Conservation (phyloP, 768 basidiomycete genomes). For the Tylopilus intermedius region DNA sequence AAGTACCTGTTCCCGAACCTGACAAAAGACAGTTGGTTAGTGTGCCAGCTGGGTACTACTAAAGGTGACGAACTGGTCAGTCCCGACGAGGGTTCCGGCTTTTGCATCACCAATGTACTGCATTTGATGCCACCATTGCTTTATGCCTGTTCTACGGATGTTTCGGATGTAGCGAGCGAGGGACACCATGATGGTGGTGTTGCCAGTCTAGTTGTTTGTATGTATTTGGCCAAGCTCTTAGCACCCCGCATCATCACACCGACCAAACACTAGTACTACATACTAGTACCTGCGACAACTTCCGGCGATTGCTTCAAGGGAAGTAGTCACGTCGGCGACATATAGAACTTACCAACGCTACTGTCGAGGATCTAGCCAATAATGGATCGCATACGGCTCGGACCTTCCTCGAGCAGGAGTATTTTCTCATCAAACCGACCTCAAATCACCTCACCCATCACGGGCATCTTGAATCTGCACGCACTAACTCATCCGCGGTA, state of each 20-base stretch:
- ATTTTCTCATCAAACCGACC: too few species aligned
- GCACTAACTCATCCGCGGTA: too few species aligned
- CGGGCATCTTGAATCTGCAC: too few species aligned
- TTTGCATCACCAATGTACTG: slow-evolving; percentile 96
- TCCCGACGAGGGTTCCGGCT: slow-evolving; percentile 68
- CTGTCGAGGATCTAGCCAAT: too few species aligned
- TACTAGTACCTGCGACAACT: not conserved
- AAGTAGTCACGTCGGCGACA: too few species aligned
- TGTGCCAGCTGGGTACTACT: not conserved
- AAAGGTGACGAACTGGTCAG: slow-evolving; percentile 66
- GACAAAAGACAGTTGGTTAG: slow-evolving; percentile 7
- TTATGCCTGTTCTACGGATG: slow-evolving; percentile 68
- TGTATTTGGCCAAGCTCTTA: slow-evolving; percentile 17
- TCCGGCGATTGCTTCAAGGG: too few species aligned
- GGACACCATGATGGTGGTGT: slow-evolving; percentile 53
- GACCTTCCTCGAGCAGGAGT: too few species aligned
- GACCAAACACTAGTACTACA: too few species aligned
- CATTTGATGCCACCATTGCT: slow-evolving; percentile 88
- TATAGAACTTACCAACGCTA: too few species aligned
- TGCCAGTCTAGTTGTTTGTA: slow-evolving; percentile 15
- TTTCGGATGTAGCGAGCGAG: slow-evolving; percentile 71
- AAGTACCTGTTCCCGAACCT: slow-evolving; percentile 95
- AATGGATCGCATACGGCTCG: too few species aligned
- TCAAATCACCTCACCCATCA: too few species aligned
- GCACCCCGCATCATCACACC: not conserved